Evolutionary conservation across 1,139 yeast species (phyloP), one percentile per base, ranked within the genome.

Genomic region (Lodderomyces metapsilosis): DNA sequence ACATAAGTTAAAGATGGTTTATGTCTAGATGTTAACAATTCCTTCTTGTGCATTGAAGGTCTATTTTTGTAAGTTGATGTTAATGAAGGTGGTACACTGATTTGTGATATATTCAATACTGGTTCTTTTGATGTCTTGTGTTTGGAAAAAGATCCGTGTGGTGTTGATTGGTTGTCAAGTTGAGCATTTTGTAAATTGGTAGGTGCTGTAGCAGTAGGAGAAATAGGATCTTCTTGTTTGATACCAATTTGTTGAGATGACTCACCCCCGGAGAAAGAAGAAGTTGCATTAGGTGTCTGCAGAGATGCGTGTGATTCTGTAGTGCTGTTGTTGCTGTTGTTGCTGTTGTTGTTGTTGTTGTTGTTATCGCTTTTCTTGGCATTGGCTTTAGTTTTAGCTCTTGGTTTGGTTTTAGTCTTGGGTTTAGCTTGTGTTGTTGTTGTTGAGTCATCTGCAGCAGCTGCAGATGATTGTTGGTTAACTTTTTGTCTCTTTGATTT

Each of bases 81-180:
- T 39, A 71, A 58, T 8, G 74, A 67, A 2, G 78, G 77, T 1
- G 77, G 75, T 12, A 72, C 69, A 40, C 68, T 62, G 2, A 69
- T 61, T 48, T 69, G 74, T 10, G 74, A 67, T 20, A 72, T 71
- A 46, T 71, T 70, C 48, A 68, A 58, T 8, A 72, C 68, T 18
- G 78, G 74, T 44, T 71, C 76, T 42, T 56, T 56, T 7, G 18
- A n/a, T 15, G 18, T 23, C 15, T 28, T 28, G 7, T 18, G 13
- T 28, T 28, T 28, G 32, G 32, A 28, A 28, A 28, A 28, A 18
- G 18, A 15, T 13, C 16, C 6, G 18, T 28, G 32, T 4, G 13
- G 32, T 28, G 15, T 18, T 5, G 32, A 28, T 8, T 28, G 17
- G 4, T 15, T 28, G 18, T 28, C 32, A 7, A 13, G 18, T 28